phyloP scores from a whole-genome alignment of 345 rosid species.

The Stellera chamaejasme region DNA sequence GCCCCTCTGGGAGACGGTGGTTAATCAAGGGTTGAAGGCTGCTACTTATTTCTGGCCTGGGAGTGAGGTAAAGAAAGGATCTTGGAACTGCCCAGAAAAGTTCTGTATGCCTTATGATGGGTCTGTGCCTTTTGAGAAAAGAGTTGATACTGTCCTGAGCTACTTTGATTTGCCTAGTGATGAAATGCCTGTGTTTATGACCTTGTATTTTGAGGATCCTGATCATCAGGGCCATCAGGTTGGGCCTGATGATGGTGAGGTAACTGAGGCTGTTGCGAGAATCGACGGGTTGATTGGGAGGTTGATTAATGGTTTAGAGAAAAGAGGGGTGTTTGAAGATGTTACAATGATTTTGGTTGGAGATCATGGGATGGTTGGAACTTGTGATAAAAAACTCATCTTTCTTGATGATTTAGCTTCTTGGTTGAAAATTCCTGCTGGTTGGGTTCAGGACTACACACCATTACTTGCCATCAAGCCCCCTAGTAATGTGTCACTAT shows the following conservation, averaged over 20 bases:
- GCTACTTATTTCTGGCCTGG: slow-evolving; percentile 98
- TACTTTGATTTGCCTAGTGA: slow-evolving; percentile 63
- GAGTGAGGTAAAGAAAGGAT: slow-evolving; percentile 87
- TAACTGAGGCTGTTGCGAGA: slow-evolving; percentile 71
- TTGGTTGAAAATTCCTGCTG: slow-evolving; percentile 53
- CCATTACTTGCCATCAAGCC: slow-evolving; percentile 83
- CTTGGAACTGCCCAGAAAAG: slow-evolving; percentile 67
- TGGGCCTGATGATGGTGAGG: slow-evolving; percentile 81
- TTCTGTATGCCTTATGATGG: slow-evolving; percentile 57
- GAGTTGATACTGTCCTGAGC: slow-evolving; percentile 67
- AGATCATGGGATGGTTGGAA: slow-evolving; percentile 97
- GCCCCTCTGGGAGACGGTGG: slow-evolving; percentile 91
- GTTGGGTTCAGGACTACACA: slow-evolving; percentile 67
- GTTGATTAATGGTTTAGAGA: slow-evolving; percentile 64
- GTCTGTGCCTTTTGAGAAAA: slow-evolving; percentile 76
- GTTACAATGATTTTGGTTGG: slow-evolving; percentile 82
- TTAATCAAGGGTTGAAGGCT: slow-evolving; percentile 68
- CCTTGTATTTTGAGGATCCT: slow-evolving; percentile 89
- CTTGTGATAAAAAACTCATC: slow-evolving; percentile 75
- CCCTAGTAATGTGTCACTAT: slow-evolving; percentile 28
- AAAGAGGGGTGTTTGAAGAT: slow-evolving; percentile 81
- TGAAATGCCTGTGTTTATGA: slow-evolving; percentile 75
- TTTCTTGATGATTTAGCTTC: slow-evolving; percentile 68
- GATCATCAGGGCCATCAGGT: slow-evolving; percentile 96
- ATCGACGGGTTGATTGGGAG: slow-evolving; percentile 73